Percentiles rank a stretch among this genome's conserved stretches.
These are phyloP conservation scores for Fusarium sacchari DNA, from an alignment of 2,329 filamentous ascomycete species.

Conservation along the genomic window DNA sequence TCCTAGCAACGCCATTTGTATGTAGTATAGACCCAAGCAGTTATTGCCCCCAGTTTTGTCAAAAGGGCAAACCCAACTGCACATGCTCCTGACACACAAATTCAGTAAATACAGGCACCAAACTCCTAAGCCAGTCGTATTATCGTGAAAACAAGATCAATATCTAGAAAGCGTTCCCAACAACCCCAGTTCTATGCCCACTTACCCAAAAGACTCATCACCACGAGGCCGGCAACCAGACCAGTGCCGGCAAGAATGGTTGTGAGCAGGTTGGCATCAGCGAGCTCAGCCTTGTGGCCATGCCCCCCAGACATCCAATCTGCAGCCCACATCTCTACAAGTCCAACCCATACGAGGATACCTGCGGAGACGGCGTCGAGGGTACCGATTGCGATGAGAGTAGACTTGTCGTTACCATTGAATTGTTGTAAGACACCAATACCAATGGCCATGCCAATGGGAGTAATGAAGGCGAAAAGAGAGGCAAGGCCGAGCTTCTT, in stretches of 20 bases:
- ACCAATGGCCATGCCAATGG: conserved; percentile 83
- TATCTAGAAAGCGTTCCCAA: background rate
- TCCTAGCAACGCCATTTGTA: conserved; percentile 6
- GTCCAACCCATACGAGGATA: conserved; percentile 80
- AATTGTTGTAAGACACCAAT: conserved; percentile 76
- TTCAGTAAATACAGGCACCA: conserved; percentile 14
- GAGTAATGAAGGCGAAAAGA: conserved; percentile 76
- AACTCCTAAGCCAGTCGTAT: conserved; percentile 16
- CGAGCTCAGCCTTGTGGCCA: conserved; percentile 59
- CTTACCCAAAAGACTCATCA: conserved; percentile 80
- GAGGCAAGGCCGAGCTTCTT: conserved; percentile 70
- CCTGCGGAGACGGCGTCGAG: conserved; percentile 79
- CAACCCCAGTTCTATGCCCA: conserved; percentile 66
- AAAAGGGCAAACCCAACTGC: conserved; percentile 1
- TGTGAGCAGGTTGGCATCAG: conserved; percentile 59
- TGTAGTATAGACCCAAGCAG: conserved; percentile 9
- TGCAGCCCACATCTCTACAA: conserved; percentile 82
- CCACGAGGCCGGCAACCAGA: conserved; percentile 68
- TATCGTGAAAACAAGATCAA: background rate
- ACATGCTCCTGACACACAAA: conserved; percentile 12
- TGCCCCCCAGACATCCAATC: conserved; percentile 72
- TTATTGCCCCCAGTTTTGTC: background rate
- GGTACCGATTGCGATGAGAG: conserved; percentile 76
- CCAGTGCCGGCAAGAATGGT: conserved; percentile 62
- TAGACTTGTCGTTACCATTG: conserved; percentile 77